Percentiles rank a stretch among this genome's conserved stretches.
These are phyloP conservation scores for Posidonia australis DNA, from an alignment of 106 monocot genomes.

Conservation along the genomic window DNA sequence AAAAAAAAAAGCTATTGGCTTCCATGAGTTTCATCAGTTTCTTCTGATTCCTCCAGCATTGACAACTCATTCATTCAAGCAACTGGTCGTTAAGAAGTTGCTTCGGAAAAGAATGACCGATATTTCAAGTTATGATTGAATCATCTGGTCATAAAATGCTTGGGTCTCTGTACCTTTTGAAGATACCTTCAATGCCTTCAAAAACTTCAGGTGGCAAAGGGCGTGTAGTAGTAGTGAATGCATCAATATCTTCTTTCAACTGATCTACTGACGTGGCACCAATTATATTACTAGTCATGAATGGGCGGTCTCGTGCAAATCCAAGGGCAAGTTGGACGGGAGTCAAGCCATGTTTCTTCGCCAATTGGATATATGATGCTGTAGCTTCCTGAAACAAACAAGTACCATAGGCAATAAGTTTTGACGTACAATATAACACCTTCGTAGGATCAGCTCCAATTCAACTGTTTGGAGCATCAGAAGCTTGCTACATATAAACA, in stretches of 20 bases:
- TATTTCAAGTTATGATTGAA: not conserved
- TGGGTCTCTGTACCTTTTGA: conserved; percentile 81
- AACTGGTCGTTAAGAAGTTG: not conserved
- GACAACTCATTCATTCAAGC: too few relatives aligned
- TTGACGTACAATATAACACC: too few relatives aligned
- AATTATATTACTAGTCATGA: conserved; percentile 70
- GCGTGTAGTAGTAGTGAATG: conserved; percentile 38
- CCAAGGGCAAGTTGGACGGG: conserved; percentile 85
- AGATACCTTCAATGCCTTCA: conserved; percentile 55
- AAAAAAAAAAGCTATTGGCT: too few relatives aligned
- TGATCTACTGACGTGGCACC: conserved; percentile 83
- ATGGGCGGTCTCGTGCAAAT: conserved; percentile 73
- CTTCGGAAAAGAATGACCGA: not conserved
- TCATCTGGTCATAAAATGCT: not conserved
- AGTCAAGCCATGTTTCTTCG: conserved; percentile 56
- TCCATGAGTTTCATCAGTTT: too few relatives aligned
- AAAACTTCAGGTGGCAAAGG: conserved; percentile 55
- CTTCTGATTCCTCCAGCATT: too few relatives aligned
- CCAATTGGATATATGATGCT: conserved; percentile 44
- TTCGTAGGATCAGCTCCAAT: too few relatives aligned
- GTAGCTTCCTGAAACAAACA: conserved; percentile 64
- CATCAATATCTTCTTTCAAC: conserved; percentile 84
- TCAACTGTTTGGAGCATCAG: too few relatives aligned
- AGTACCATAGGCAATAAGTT: not conserved
- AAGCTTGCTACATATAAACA: too few relatives aligned